A percentile compares a stretch with the other conserved stretches of the same genome.
These are phyloP conservation scores for Lentinula novae-zelandiae DNA, from an alignment of 1,284 basidiomycete genomes.

Conservation along the genomic window DNA sequence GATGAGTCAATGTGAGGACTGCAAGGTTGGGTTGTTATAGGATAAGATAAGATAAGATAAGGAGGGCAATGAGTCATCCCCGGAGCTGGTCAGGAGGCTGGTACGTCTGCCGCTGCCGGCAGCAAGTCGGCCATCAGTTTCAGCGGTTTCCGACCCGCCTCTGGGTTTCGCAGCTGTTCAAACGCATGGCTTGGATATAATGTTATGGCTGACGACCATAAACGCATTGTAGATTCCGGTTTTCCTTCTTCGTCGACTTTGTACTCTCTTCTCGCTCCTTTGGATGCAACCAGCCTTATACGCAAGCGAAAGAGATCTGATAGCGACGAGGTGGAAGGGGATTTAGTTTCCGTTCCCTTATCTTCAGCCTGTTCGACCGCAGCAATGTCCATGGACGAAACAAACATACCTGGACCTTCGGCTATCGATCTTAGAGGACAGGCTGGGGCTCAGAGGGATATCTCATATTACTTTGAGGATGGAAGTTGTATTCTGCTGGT, in stretches of 20 bases:
- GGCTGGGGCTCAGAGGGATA: slow-evolving; percentile 22
- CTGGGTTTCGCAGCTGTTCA: too few relatives aligned
- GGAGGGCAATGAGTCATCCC: too few relatives aligned
- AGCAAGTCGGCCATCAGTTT: too few relatives aligned
- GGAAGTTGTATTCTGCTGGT: slow-evolving; percentile 59
- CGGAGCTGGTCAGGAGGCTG: too few relatives aligned
- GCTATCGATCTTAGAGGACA: neutral
- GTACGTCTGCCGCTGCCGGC: too few relatives aligned
- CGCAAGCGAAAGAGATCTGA: slow-evolving; percentile 8
- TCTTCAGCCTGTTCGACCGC: neutral
- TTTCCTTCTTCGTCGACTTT: neutral
- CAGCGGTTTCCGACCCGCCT: too few relatives aligned
- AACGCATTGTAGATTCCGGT: neutral
- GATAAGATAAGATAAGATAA: too few relatives aligned
- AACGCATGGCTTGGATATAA: too few relatives aligned
- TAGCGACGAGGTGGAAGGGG: slow-evolving; percentile 3
- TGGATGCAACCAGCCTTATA: neutral
- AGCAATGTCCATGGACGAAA: neutral
- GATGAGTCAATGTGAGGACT: neutral
- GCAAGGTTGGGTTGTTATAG: too few relatives aligned
- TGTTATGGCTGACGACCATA: slow-evolving; percentile 1
- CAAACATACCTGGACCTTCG: neutral
- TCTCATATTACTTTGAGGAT: slow-evolving; percentile 45
- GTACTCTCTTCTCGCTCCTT: neutral
- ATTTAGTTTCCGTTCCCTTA: neutral